Evolutionary conservation across 257 asterid genomes (phyloP).

Genomic region (Gardenia jasminoides): DNA sequence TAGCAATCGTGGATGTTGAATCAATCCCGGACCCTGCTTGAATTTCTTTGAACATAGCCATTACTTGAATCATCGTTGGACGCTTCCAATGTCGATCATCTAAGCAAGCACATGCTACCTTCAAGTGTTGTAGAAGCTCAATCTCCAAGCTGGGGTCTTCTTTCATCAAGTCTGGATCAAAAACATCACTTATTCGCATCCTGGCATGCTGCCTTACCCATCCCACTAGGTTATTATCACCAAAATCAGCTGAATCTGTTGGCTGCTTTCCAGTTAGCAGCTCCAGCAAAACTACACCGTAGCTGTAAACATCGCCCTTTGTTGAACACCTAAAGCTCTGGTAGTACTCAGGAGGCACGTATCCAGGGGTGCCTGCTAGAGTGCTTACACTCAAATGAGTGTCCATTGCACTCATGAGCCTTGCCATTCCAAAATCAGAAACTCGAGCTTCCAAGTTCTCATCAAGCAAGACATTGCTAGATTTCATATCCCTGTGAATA

Average conservation of each 20-base stretch:
- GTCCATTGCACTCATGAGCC: constrained; percentile 82
- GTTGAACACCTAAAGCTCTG: constrained; percentile 87
- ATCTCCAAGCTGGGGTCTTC: constrained; percentile 76
- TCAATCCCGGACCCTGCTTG: constrained; percentile 73
- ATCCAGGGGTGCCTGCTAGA: constrained; percentile 92
- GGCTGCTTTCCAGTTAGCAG: constrained; percentile 82
- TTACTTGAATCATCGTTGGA: constrained; percentile 81
- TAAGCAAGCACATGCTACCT: constrained; percentile 71
- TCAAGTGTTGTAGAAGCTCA: constrained; percentile 72
- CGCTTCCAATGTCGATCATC: constrained; percentile 85
- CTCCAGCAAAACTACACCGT: constrained; percentile 88
- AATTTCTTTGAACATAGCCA: constrained; percentile 83
- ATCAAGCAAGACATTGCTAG: constrained; percentile 87
- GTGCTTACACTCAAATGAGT: constrained; percentile 94
- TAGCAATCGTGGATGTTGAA: constrained; percentile 49
- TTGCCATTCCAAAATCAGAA: constrained; percentile 96
- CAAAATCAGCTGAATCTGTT: constrained; percentile 84
- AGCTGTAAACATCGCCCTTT: constrained; percentile 91
- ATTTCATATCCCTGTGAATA: constrained; percentile 92
- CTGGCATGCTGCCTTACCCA: constrained; percentile 83
- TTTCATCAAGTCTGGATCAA: constrained; percentile 56
- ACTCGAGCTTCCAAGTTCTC: constrained; percentile 84
- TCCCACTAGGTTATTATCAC: constrained; percentile 90
- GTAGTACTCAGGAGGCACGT: constrained; percentile 94
- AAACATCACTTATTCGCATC: constrained; percentile 61